phyloP scores from a whole-genome alignment of 2,329 filamentous ascomycete species.

The Colletotrichum lupini region DNA sequence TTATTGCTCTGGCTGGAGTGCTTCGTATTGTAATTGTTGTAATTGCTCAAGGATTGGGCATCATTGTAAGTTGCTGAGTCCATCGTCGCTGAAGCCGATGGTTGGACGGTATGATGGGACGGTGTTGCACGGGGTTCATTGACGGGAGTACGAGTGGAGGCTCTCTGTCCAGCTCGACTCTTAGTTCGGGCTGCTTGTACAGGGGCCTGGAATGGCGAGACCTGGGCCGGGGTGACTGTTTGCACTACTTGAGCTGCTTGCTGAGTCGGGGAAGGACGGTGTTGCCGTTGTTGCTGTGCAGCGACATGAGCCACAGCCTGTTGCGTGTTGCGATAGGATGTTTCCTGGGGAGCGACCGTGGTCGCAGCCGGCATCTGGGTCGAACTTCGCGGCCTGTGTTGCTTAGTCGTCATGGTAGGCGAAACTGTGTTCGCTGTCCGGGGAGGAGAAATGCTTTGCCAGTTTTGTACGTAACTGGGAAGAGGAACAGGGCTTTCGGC shows the following conservation, averaged over 20 bases:
- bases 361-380: neutral
- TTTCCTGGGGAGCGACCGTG: neutral
- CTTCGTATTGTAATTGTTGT: constrained; percentile 40
- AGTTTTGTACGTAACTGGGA: constrained; percentile 13
- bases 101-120: constrained; percentile 44
- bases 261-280: constrained; percentile 40
- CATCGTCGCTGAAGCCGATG: constrained; percentile 44
- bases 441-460: constrained; percentile 20
- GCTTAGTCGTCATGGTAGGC: constrained; percentile 11
- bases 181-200: constrained; percentile 40
- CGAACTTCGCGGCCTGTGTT: constrained; percentile 3
- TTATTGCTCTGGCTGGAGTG: constrained; percentile 24
- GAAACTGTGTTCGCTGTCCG: constrained; percentile 8
- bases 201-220: constrained; percentile 45
- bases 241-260: constrained; percentile 38
- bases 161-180: constrained; percentile 49
- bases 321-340: constrained; percentile 12
- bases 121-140: constrained; percentile 38
- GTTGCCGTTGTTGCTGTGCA: constrained; percentile 41
- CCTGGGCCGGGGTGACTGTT: constrained; percentile 40
- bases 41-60: constrained; percentile 38
- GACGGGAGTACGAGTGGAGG: constrained; percentile 44
- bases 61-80: constrained; percentile 24
- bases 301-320: constrained; percentile 36
- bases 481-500: neutral